Conservation (phyloP, 345 rosid genomes). For the Mangifera indica region DNA sequence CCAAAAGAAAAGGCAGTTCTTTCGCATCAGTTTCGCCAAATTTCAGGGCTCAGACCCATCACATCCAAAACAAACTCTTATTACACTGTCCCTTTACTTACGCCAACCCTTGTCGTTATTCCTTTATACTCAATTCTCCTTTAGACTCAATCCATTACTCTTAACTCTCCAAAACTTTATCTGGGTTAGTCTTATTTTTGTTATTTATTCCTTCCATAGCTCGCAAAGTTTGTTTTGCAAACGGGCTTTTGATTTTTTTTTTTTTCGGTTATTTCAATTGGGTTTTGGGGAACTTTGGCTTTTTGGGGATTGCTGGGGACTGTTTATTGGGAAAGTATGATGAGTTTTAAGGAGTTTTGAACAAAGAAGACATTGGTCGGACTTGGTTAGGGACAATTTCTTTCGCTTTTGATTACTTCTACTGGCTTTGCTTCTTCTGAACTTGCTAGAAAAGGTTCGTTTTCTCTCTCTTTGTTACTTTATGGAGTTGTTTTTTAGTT, state of each 20-base stretch:
- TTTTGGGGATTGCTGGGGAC: neutral
- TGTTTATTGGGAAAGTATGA: conserved; percentile 20
- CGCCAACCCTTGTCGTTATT: neutral
- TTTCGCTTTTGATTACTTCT: conserved; percentile 61
- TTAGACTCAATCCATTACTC: too few relatives aligned
- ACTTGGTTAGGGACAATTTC: conserved; percentile 74
- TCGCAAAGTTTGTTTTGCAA: neutral
- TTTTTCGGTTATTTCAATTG: conserved; percentile 8
- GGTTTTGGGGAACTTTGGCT: neutral
- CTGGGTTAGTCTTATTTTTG: neutral
- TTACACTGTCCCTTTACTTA: neutral
- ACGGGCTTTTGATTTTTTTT: neutral
- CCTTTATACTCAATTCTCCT: neutral
- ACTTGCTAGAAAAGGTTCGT: conserved; percentile 60
- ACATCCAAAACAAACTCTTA: neutral
- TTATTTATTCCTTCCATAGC: neutral
- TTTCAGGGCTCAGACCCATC: neutral
- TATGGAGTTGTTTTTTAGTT: neutral
- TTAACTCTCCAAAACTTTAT: neutral
- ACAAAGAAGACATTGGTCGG: conserved; percentile 57
- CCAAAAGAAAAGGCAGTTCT: neutral
- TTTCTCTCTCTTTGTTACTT: neutral
- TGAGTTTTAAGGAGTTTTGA: conserved; percentile 41
- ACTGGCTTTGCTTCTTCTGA: conserved; percentile 54
- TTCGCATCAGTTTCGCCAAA: neutral